phyloP scores from a whole-genome alignment of 768 basidiomycete genomes.

The Tylopilus vinaceipallidus region DNA sequence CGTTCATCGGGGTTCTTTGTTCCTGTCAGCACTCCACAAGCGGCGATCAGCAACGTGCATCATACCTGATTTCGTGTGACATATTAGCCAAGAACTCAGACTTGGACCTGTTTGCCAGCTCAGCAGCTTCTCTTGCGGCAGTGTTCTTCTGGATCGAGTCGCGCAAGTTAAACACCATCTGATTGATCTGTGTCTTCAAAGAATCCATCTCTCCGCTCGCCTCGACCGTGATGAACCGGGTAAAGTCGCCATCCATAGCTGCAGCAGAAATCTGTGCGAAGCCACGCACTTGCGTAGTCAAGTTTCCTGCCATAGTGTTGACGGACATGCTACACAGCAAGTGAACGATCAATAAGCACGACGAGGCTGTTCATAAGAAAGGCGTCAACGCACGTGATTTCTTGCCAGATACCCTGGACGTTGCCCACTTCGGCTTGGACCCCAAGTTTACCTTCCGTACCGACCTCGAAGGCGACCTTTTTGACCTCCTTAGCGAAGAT shows the following conservation, averaged over 20 bases:
- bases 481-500: conserved; percentile 82
- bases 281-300: conserved; percentile 98
- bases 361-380: background rate
- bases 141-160: conserved; percentile 99
- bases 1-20: conserved; percentile 97
- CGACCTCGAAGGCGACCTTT: conserved; percentile 95
- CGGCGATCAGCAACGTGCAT: conserved; percentile 11
- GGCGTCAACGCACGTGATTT: conserved; percentile 77
- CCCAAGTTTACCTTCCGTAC: conserved; percentile 97
- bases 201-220: conserved; percentile 99
- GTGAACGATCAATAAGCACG: background rate
- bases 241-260: conserved; percentile 98
- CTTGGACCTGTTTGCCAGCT: conserved; percentile 96
- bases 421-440: conserved; percentile 97
- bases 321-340: conserved; percentile 70
- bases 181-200: conserved; percentile 97
- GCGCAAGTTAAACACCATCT: conserved; percentile 97
- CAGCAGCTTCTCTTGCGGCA: conserved; percentile 93
- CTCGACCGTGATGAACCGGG: conserved; percentile 98
- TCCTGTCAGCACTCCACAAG: conserved; percentile 8
- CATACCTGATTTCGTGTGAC: conserved; percentile 92
- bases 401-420: conserved; percentile 97
- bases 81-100: conserved; percentile 99
- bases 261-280: conserved; percentile 99
- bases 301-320: conserved; percentile 95